Percentiles rank a stretch among this genome's conserved stretches.
These are phyloP conservation scores for Lolium rigidum DNA, from an alignment of 176 grass and related monocot genomes.

Conservation along the genomic window DNA sequence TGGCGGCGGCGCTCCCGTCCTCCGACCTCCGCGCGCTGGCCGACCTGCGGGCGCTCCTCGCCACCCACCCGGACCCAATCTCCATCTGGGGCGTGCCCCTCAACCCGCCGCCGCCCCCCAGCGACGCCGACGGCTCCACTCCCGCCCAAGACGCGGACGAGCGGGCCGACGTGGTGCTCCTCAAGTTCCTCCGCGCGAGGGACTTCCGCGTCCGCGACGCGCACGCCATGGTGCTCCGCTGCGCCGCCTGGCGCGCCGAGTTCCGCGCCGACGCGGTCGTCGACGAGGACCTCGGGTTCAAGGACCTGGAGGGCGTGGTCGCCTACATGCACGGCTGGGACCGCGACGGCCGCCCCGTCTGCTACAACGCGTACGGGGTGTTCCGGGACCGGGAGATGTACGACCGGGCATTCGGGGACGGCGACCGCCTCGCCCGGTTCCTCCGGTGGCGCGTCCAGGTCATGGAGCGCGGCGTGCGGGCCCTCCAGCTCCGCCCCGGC, in stretches of 20 bases:
- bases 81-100: slow-evolving; percentile 90
- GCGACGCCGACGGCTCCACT: no score
- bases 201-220: slow-evolving; percentile 86
- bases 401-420: slow-evolving; percentile 79
- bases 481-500: slow-evolving; percentile 75
- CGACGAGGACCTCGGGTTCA: slow-evolving; percentile 91
- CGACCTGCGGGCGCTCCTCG: slow-evolving; percentile 72
- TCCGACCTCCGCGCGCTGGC: slow-evolving; percentile 77
- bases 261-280: slow-evolving; percentile 72
- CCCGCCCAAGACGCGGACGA: slow-evolving; percentile 48
- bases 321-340: slow-evolving; percentile 98
- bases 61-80: slow-evolving; percentile 62
- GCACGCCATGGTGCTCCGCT: slow-evolving; percentile 80
- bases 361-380: slow-evolving; percentile 94
- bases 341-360: slow-evolving; percentile 76
- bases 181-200: slow-evolving; percentile 89
- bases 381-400: slow-evolving; percentile 85
- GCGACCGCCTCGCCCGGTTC: slow-evolving; percentile 75
- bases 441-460: slow-evolving; percentile 96
- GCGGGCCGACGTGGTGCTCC: slow-evolving; percentile 85
- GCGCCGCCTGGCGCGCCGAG: slow-evolving; percentile 79
- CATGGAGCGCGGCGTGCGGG: slow-evolving; percentile 88
- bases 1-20: slow-evolving; percentile 65
- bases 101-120: background rate
- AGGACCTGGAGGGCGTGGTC: slow-evolving; percentile 85